Evolutionary conservation across 1,284 basidiomycete species (phyloP).

Genomic region (Ceratobasidium sp.): DNA sequence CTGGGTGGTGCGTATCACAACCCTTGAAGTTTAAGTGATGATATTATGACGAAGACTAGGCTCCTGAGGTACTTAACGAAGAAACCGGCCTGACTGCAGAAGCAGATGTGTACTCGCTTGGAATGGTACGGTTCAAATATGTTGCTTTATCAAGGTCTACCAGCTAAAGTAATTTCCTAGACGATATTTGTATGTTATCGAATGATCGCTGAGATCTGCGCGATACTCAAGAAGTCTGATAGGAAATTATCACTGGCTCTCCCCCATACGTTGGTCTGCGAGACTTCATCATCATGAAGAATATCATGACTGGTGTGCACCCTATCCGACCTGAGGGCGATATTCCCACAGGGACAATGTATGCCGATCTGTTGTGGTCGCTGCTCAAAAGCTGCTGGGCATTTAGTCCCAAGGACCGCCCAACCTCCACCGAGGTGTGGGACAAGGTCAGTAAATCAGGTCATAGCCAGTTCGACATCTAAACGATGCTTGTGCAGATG

Average conservation of each 20-base stretch:
- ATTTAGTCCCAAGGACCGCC: not conserved
- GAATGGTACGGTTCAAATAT: not conserved
- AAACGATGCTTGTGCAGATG: too few species aligned
- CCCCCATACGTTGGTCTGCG: not conserved
- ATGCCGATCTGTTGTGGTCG: not conserved
- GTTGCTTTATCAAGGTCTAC: not conserved
- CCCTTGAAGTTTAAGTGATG: not conserved
- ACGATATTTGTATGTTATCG: not conserved
- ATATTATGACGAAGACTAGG: not conserved
- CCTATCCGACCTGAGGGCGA: not conserved
- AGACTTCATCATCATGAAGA: too few species aligned
- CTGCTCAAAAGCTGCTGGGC: slow-evolving; percentile 6
- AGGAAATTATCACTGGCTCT: not conserved
- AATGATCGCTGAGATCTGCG: not conserved
- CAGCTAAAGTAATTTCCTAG: not conserved
- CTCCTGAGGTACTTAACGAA: not conserved
- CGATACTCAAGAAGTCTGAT: not conserved
- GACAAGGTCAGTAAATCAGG: not conserved
- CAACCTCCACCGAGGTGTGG: not conserved
- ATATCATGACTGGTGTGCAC: not conserved
- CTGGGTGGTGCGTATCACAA: not conserved
- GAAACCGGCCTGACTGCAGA: not conserved
- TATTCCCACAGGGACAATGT: not conserved
- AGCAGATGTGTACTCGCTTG: too few species aligned
- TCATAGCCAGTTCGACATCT: too few species aligned